phyloP scores from a whole-genome alignment of 179 eudicot genomes.

The Vitellaria paradoxa region DNA sequence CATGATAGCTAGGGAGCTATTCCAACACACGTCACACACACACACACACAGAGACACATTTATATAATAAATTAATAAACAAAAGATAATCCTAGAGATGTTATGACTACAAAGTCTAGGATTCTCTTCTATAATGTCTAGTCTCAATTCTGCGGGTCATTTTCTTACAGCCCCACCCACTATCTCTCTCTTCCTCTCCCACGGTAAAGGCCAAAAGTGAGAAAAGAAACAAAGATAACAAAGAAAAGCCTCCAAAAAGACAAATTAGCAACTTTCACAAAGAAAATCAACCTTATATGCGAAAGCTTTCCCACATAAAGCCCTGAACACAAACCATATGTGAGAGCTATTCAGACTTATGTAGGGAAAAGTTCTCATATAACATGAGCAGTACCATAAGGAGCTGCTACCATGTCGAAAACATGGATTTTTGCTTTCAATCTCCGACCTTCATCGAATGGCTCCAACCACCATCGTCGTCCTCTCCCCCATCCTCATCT shows the following conservation, averaged over 20 bases:
- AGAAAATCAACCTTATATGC: conserved; percentile 29
- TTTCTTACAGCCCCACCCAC: conserved; percentile 51
- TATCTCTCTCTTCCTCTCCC: conserved; percentile 11
- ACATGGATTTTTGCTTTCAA: conserved; percentile 51
- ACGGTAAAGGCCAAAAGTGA: conserved; percentile 5
- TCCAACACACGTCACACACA: no score
- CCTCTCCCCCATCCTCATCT: conserved; percentile 32
- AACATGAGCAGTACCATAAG: conserved; percentile 14
- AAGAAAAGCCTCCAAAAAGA: conserved; percentile 28
- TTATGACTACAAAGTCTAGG: conserved; percentile 34
- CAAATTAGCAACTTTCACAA: conserved; percentile 35
- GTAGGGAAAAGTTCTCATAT: not conserved
- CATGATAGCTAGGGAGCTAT: conserved; percentile 16
- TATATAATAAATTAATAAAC: not conserved
- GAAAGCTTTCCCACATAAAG: conserved; percentile 45
- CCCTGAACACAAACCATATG: conserved; percentile 26
- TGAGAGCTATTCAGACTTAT: conserved; percentile 15
- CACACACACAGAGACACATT: not conserved
- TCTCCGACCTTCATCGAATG: conserved; percentile 64
- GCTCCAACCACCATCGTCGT: conserved; percentile 48
- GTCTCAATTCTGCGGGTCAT: conserved; percentile 40
- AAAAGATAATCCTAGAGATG: not conserved
- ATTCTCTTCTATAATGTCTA: conserved; percentile 43
- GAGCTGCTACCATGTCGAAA: conserved; percentile 22
- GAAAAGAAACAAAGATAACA: conserved; percentile 14